Evolutionary conservation across 1,139 yeast species (phyloP).

Genomic region (Yamadazyma pseudoaaseri): DNA sequence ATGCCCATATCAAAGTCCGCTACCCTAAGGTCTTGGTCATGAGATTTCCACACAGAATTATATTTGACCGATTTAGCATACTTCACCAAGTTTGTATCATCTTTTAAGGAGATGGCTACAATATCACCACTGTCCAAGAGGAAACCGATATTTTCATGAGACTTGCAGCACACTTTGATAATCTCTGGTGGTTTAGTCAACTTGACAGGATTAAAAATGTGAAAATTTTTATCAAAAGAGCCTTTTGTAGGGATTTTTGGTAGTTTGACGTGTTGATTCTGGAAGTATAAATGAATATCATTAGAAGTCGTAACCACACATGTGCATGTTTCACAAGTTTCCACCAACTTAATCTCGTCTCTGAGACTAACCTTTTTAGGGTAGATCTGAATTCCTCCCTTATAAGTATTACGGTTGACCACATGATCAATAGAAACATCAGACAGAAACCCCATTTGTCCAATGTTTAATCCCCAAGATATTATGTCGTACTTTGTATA

Average conservation of each 20-base stretch:
- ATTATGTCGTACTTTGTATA: slow-evolving; percentile 52
- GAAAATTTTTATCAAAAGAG: slow-evolving; percentile 43
- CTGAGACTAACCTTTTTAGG: slow-evolving; percentile 49
- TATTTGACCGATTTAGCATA: slow-evolving; percentile 37
- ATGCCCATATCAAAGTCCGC: slow-evolving; percentile 65
- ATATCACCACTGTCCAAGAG: slow-evolving; percentile 55
- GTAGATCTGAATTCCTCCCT: slow-evolving; percentile 32
- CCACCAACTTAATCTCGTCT: slow-evolving; percentile 54
- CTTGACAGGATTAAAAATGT: slow-evolving; percentile 50
- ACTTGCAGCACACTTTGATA: slow-evolving; percentile 32
- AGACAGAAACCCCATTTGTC: slow-evolving; percentile 71
- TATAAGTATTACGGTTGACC: slow-evolving; percentile 25
- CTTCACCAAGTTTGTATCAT: slow-evolving; percentile 18
- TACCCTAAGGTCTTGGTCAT: slow-evolving; percentile 47
- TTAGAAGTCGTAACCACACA: slow-evolving; percentile 59
- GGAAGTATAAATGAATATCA: slow-evolving; percentile 62
- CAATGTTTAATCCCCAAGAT: slow-evolving; percentile 82
- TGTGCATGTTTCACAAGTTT: slow-evolving; percentile 72
- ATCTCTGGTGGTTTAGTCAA: slow-evolving; percentile 41
- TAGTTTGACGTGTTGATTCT: slow-evolving; percentile 54
- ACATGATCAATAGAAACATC: slow-evolving; percentile 21
- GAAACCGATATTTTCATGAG: slow-evolving; percentile 38
- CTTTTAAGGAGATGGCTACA: slow-evolving; percentile 16
- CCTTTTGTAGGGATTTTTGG: slow-evolving; percentile 38
- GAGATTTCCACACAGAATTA: slow-evolving; percentile 51